phyloP scores from a whole-genome alignment of 73 alveolate genomes.

The Tetrahymena thermophila region DNA sequence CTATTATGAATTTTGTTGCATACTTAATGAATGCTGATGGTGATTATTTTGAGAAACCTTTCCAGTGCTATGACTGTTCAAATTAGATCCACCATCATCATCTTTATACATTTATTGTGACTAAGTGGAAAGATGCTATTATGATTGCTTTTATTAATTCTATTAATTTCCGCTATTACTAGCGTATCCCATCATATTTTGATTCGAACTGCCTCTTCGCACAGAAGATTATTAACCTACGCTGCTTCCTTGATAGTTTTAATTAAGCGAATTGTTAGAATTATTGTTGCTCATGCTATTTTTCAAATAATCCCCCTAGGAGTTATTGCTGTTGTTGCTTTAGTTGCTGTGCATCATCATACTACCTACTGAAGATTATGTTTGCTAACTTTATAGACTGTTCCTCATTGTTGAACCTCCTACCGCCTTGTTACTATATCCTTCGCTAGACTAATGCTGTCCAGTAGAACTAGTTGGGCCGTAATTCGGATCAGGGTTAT shows the following conservation, averaged over 20 bases:
- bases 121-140: background rate
- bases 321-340: background rate
- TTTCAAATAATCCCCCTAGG: background rate
- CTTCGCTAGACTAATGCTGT: background rate
- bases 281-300: background rate
- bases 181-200: background rate
- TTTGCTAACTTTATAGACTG: background rate
- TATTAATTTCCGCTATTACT: background rate
- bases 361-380: background rate
- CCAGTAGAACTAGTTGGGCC: background rate
- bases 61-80: background rate
- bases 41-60: background rate
- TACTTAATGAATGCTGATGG: background rate
- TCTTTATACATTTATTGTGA: background rate
- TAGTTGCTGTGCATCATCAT: background rate
- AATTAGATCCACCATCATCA: background rate
- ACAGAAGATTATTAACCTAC: background rate
- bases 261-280: background rate
- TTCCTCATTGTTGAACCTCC: background rate
- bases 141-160: background rate
- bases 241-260: background rate
- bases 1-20: background rate
- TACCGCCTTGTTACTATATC: background rate
- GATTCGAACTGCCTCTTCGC: background rate
- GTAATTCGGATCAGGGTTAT: slow-evolving; percentile 1